A percentile compares a stretch with the other conserved stretches of the same genome.
These are phyloP conservation scores for Fraxinus floribunda DNA, from an alignment of 305 asterid species.

Conservation along the genomic window DNA sequence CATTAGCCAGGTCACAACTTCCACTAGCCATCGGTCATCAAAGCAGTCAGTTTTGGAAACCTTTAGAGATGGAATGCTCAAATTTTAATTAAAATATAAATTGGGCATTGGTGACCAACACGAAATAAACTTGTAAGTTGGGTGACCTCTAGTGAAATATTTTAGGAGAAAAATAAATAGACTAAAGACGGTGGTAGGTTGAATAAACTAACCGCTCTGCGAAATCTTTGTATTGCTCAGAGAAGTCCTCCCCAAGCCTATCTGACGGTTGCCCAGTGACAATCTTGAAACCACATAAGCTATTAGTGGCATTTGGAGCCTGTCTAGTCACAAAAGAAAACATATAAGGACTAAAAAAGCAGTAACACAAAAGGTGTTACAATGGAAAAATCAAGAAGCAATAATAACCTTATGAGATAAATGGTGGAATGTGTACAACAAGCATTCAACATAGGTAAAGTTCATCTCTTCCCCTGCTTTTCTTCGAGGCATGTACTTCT, in stretches of 20 bases:
- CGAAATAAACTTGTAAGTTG: background rate
- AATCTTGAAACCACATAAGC: conserved; percentile 92
- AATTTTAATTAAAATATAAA: background rate
- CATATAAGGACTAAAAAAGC: conserved; percentile 17
- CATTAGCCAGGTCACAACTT: background rate
- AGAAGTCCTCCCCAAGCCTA: conserved; percentile 98
- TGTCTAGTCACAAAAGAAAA: conserved; percentile 35
- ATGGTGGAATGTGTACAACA: conserved; percentile 85
- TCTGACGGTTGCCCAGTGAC: conserved; percentile 99
- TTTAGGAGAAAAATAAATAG: background rate
- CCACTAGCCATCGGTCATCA: background rate
- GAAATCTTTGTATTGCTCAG: conserved; percentile 72
- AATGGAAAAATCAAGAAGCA: conserved; percentile 25
- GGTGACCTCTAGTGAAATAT: background rate
- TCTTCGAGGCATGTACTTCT: conserved; percentile 84
- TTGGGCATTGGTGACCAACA: background rate
- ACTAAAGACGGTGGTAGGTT: background rate
- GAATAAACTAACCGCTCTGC: conserved; percentile 64
- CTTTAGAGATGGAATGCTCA: background rate
- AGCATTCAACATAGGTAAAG: conserved; percentile 87
- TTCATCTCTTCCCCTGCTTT: conserved; percentile 88
- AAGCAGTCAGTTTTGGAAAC: background rate
- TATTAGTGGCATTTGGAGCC: conserved; percentile 93
- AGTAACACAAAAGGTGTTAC: conserved; percentile 12
- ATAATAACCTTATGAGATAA: conserved; percentile 72